Evolutionary conservation across 257 asterid species (phyloP).

Genomic region (Solanum ahanhuiri): DNA sequence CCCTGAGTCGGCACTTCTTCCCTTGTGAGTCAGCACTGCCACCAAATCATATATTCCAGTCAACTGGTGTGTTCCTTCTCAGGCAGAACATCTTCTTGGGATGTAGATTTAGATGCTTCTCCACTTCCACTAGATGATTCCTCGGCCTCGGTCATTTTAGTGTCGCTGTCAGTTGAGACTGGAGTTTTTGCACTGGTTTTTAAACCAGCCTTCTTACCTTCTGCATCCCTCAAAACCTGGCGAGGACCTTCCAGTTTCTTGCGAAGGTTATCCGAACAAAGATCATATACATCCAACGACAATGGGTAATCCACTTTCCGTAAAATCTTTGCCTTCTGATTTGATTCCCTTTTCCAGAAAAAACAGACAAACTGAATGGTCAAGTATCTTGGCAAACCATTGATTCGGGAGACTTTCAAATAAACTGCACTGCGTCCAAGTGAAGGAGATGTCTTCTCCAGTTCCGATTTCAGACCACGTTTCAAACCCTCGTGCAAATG

Average conservation of each 20-base stretch:
- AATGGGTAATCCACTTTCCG: conserved; percentile 99
- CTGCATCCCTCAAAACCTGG: conserved; percentile 81
- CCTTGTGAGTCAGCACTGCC: conserved; percentile 97
- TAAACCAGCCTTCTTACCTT: conserved; percentile 79
- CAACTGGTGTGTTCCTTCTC: conserved; percentile 53
- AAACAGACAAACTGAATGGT: conserved; percentile 91
- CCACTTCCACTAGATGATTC: conserved; percentile 60
- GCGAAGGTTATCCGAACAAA: conserved; percentile 75
- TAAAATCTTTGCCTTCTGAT: conserved; percentile 95
- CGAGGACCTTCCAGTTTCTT: conserved; percentile 89
- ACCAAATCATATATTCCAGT: conserved; percentile 91
- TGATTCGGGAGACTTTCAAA: conserved; percentile 75
- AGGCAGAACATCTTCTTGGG: conserved; percentile 50
- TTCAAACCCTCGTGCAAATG: conserved; percentile 94
- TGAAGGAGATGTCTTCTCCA: conserved; percentile 96
- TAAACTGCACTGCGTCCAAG: conserved; percentile 91
- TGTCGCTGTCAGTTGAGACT: conserved; percentile 41
- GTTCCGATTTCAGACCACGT: conserved; percentile 80
- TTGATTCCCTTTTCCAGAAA: conserved; percentile 99
- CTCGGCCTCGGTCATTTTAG: conserved; percentile 82
- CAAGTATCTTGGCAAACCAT: conserved; percentile 92
- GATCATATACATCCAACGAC: conserved; percentile 81
- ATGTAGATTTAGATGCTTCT: conserved; percentile 42
- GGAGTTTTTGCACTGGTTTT: conserved; percentile 55
- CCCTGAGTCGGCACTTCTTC: conserved; percentile 97